Conservation (phyloP, 805 yeast species). For the Lachancea nothofagi region DNA sequence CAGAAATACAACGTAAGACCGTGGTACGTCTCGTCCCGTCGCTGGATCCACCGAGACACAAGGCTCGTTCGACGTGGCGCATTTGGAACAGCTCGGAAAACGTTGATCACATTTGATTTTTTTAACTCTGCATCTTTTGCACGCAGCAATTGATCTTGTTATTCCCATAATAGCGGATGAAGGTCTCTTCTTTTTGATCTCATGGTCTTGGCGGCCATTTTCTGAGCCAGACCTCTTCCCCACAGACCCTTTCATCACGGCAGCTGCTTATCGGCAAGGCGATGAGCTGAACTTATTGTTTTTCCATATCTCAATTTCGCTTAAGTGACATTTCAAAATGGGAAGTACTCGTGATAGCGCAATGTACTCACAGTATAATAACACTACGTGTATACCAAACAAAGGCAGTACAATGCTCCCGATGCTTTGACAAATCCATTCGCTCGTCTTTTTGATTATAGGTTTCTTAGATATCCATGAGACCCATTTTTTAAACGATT, state of each 20-base stretch:
- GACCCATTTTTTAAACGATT: no score
- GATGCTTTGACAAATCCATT: no score
- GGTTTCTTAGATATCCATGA: no score
- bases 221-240: slow-evolving; percentile 6
- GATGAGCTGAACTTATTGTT: no score
- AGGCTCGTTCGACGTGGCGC: slow-evolving; percentile 56
- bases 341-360: no score
- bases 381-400: no score
- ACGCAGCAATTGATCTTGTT: slow-evolving; percentile 71
- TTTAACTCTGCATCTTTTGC: slow-evolving; percentile 72
- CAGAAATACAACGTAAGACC: slow-evolving; percentile 68
- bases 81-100: slow-evolving; percentile 51
- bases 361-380: no score
- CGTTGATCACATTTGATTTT: slow-evolving; percentile 59
- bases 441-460: no score
- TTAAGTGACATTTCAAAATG: no score
- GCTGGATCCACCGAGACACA: slow-evolving; percentile 86
- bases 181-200: slow-evolving; percentile 12
- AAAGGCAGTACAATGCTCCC: no score
- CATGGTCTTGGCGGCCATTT: background rate
- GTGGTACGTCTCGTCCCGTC: slow-evolving; percentile 79
- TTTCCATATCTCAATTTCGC: no score
- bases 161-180: slow-evolving; percentile 36
- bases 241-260: slow-evolving; percentile 1
- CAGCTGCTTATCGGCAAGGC: no score